These are phyloP conservation scores for Cymbomonas tetramitiformis DNA, from an alignment of 139 green algal genomes.

Conservation along the genomic window DNA sequence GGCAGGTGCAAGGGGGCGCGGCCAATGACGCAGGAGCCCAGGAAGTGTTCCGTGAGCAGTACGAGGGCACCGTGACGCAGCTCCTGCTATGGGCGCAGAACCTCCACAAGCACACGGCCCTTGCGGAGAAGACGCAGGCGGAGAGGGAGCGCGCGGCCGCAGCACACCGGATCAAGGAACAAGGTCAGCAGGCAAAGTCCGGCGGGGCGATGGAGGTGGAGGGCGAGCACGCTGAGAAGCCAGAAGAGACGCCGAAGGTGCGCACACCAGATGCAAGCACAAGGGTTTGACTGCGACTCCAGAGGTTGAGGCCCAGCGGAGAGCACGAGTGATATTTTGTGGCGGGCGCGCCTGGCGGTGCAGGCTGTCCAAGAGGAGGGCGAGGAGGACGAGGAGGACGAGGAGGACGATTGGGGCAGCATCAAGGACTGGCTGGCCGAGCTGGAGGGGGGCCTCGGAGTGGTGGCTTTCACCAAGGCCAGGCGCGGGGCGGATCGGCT, in stretches of 20 bases:
- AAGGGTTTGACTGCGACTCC: too few relatives aligned
- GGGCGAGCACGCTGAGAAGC: too few relatives aligned
- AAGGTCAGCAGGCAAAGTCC: too few relatives aligned
- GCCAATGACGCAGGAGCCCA: too few relatives aligned
- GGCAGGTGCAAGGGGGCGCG: too few relatives aligned
- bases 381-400: not conserved
- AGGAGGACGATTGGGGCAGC: not conserved
- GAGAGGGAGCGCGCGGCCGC: not conserved
- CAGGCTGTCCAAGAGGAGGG: constrained; percentile 1
- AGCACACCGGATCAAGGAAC: too few relatives aligned
- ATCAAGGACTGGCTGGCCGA: constrained; percentile 1
- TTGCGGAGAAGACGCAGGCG: not conserved
- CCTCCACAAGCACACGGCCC: not conserved
- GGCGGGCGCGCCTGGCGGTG: not conserved
- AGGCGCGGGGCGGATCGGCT: not conserved
- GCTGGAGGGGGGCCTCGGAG: not conserved
- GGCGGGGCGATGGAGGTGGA: too few relatives aligned
- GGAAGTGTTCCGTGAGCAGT: not conserved
- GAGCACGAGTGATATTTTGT: not conserved
- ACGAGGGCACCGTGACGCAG: not conserved
- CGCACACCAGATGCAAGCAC: too few relatives aligned
- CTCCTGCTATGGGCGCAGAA: constrained; percentile 3
- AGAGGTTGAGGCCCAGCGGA: not conserved
- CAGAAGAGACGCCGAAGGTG: too few relatives aligned
- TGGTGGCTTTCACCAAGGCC: not conserved